These are phyloP conservation scores for Dalbergia cultrata DNA, from an alignment of 306 rosid genomes.

Conservation along the genomic window DNA sequence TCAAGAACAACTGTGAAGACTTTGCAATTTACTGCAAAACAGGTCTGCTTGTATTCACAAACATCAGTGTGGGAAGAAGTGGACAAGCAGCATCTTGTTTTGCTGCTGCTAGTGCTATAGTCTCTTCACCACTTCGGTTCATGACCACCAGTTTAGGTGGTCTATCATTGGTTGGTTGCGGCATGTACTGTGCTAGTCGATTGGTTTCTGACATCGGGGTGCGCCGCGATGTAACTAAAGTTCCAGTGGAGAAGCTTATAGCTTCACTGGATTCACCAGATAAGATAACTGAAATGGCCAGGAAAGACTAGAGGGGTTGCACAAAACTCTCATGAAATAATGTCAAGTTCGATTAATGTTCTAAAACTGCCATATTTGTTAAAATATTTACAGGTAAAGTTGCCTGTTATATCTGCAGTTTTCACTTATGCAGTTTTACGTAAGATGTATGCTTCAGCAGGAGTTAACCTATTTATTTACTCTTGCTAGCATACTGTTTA, in stretches of 20 bases:
- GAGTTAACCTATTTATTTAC: neutral
- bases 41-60: conserved; percentile 58
- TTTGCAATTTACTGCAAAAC: conserved; percentile 92
- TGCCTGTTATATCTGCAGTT: conserved; percentile 6
- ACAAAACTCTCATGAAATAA: neutral
- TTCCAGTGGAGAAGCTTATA: conserved; percentile 62
- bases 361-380: neutral
- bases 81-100: conserved; percentile 67
- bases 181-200: conserved; percentile 60
- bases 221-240: conserved; percentile 62
- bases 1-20: conserved; percentile 82
- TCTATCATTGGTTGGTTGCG: conserved; percentile 52
- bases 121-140: conserved; percentile 52
- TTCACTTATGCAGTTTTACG: neutral
- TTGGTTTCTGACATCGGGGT: conserved; percentile 63
- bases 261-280: neutral
- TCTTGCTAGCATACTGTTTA: neutral
- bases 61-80: conserved; percentile 60
- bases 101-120: conserved; percentile 57
- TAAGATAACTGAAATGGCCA: conserved; percentile 24
- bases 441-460: neutral
- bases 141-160: conserved; percentile 49
- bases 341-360: conserved; percentile 1
- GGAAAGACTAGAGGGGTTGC: conserved; percentile 9
- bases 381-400: neutral